Base-by-base conservation (phyloP, 768 basidiomycete genomes). In the Exidia glandulosa region DNA sequence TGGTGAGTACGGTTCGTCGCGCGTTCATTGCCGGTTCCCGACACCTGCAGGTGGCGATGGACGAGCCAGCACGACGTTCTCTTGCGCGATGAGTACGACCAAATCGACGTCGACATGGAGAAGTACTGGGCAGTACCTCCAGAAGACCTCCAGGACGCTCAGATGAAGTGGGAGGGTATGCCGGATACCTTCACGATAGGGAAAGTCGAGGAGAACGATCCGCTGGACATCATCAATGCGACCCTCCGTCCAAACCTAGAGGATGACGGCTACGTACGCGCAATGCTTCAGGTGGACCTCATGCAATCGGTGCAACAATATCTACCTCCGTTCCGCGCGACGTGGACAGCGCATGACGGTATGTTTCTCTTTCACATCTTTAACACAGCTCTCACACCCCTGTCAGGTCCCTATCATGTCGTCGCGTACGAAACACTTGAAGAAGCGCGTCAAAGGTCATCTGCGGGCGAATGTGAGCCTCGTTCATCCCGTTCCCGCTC, bases 61-160 rank as follows among this genome's bases (percentile, higher is more conserved):
- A 75, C 76, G 27, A 61, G 73, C 52, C 63, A 72, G 34, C 66
- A 81, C 64, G 69, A 77, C 36, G 76, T 83, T n/a, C 76, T 75
- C 57, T 71, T 82, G 7, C 76, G 77, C 6, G 81, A 82, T 64
- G 81, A 81, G 61, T 83, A 81, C 63, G 80, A 82, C 64, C 76
- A 78, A 58, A 81, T 83, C 57, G 63, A 70, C 61, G 65, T 61
- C 16, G 74, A 78, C 61, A 62, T 81, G 7, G 69, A 74, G 32
- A 78, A 77, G 0, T 78, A 75, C 66, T 77, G 74, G 73, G 79
- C 74, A 9, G 64, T 78, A 34, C 60, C 65, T 7, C 77, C 77
- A 4, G 48, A 56, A 0, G 70, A 71, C 45, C 65, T 79, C 1
- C 66, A 66, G 32, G 52, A 34, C 5, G 61, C 72, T 23, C 72